Percentiles rank a stretch among this genome's conserved stretches.
Evolutionary conservation across 768 basidiomycete genomes (phyloP).

Genomic region (Auriscalpium microsporum): DNA sequence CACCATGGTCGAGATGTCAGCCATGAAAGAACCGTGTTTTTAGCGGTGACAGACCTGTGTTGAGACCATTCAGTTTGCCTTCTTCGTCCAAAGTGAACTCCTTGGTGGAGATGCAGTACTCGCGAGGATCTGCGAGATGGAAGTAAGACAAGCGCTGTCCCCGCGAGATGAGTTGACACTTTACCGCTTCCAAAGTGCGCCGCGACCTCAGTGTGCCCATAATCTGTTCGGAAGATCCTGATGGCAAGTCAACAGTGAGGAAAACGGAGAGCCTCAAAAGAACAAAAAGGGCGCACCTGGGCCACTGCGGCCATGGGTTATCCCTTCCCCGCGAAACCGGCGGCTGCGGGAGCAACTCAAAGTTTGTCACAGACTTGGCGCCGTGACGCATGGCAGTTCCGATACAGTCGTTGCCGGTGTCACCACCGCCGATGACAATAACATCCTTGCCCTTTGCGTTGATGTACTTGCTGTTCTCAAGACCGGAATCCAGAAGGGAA

Average conservation of each 20-base stretch:
- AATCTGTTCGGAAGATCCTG: constrained; percentile 90
- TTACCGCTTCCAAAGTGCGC: constrained; percentile 84
- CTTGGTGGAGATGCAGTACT: constrained; percentile 93
- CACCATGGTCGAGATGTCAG: neutral
- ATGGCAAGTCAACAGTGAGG: constrained; percentile 5
- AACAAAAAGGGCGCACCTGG: constrained; percentile 38
- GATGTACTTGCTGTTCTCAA: constrained; percentile 72
- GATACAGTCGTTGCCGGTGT: constrained; percentile 94
- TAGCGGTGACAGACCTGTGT: constrained; percentile 50
- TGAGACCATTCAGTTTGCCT: constrained; percentile 78
- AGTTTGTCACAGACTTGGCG: constrained; percentile 91
- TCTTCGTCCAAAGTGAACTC: constrained; percentile 79
- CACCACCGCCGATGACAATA: constrained; percentile 94
- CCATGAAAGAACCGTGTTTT: neutral
- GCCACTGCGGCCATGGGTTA: constrained; percentile 97
- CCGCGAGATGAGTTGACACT: neutral
- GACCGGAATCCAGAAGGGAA: constrained; percentile 79
- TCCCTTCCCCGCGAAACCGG: constrained; percentile 78
- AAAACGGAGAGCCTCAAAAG: neutral
- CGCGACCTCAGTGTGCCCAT: constrained; percentile 89
- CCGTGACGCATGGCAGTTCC: constrained; percentile 95
- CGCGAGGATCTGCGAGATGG: constrained; percentile 65
- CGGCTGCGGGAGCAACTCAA: constrained; percentile 88
- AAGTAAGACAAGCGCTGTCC: neutral
- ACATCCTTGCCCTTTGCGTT: constrained; percentile 91